A percentile compares a stretch with the other conserved stretches of the same genome.
Evolutionary conservation across 495 filamentous ascomycete species (phyloP).

Genomic region (Geopyxis carbonaria): DNA sequence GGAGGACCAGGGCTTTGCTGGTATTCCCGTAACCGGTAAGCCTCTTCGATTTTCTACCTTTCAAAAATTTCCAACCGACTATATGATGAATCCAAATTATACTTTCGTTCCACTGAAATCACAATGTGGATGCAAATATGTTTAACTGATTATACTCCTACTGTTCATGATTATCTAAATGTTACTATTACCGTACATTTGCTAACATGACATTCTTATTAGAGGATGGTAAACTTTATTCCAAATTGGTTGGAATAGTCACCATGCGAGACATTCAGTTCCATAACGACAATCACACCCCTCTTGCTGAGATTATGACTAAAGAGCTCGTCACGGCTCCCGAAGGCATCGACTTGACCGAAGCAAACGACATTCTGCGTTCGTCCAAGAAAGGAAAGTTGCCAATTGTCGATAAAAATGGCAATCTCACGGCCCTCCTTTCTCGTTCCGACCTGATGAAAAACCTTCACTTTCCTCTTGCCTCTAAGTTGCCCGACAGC

Average conservation of each 20-base stretch:
- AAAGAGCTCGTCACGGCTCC: constrained; percentile 85
- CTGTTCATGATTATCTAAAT: constrained; percentile 11
- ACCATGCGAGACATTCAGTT: constrained; percentile 97
- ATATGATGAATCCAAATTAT: constrained; percentile 54
- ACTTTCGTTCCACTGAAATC: constrained; percentile 99
- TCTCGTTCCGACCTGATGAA: constrained; percentile 96
- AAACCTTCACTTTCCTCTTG: constrained; percentile 91
- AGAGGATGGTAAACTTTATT: constrained; percentile 87
- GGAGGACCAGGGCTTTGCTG: constrained; percentile 96
- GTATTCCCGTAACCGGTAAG: constrained; percentile 97
- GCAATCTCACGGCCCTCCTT: constrained; percentile 84
- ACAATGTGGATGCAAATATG: constrained; percentile 27
- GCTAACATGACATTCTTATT: constrained; percentile 25
- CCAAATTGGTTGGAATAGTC: constrained; percentile 90
- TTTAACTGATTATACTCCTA: constrained; percentile 28
- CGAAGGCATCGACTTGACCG: constrained; percentile 62
- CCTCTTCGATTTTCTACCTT: constrained; percentile 16
- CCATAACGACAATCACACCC: constrained; percentile 50
- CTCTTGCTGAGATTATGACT: constrained; percentile 84
- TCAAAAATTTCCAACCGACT: constrained; percentile 25
- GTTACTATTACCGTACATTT: constrained; percentile 28
- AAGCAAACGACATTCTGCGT: constrained; percentile 85
- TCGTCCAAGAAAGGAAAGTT: constrained; percentile 98
- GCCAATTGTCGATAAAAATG: constrained; percentile 73
- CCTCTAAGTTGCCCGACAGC: constrained; percentile 89